phyloP scores from a whole-genome alignment of 306 rosid species.

The Boehmeria nivea region DNA sequence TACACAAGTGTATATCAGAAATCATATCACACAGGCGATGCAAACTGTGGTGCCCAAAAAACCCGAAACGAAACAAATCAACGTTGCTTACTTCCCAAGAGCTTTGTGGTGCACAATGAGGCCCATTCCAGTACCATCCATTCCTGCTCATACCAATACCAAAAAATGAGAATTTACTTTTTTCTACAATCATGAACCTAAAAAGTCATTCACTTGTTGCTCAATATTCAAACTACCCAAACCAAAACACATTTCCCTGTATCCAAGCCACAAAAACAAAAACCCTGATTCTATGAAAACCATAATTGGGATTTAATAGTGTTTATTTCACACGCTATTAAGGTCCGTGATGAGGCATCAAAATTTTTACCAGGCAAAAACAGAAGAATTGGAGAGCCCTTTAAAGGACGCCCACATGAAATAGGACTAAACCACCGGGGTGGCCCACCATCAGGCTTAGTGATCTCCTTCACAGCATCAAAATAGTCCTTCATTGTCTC shows the following conservation, averaged over 20 bases:
- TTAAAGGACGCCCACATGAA: constrained; percentile 40
- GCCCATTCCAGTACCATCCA: constrained; percentile 91
- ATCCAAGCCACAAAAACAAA: too few species aligned
- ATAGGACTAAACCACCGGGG: constrained; percentile 91
- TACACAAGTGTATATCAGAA: constrained; percentile 8
- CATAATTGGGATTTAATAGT: too few species aligned
- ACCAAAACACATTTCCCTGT: not conserved
- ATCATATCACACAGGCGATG: not conserved
- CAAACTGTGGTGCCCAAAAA: not conserved
- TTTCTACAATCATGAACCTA: too few species aligned
- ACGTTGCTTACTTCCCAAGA: constrained; percentile 91
- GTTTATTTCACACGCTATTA: too few species aligned
- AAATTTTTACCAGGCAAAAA: constrained; percentile 67
- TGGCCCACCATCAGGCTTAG: constrained; percentile 61
- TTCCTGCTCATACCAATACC: constrained; percentile 43
- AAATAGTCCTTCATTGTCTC: constrained; percentile 69
- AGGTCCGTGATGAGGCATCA: not conserved
- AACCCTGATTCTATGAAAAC: too few species aligned
- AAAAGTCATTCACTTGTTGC: too few species aligned
- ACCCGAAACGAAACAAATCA: constrained; percentile 1
- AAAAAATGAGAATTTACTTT: too few species aligned
- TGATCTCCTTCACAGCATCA: constrained; percentile 42
- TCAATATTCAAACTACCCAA: not conserved
- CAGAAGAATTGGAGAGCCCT: constrained; percentile 60
- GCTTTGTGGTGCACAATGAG: constrained; percentile 87